Conservation (phyloP, 2,329 filamentous ascomycete genomes). For the Didymella exigua region DNA sequence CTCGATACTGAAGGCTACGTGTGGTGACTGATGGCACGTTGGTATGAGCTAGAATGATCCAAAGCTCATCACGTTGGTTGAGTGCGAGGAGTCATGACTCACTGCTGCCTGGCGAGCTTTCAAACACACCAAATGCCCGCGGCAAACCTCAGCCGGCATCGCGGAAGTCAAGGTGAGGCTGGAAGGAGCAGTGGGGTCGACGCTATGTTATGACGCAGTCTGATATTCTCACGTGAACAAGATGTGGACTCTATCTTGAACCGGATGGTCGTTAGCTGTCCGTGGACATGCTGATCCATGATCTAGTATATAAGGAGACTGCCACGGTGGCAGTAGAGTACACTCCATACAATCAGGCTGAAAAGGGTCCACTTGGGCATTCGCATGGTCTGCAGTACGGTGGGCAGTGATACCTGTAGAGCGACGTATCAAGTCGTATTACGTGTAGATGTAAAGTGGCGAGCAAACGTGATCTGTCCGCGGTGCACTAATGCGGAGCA, state of each 20-base stretch:
- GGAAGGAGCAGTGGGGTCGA: conserved; percentile 6
- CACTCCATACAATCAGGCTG: not conserved
- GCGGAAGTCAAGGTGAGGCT: not conserved
- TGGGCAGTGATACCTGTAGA: not conserved
- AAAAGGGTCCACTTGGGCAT: not conserved
- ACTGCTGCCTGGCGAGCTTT: conserved; percentile 16
- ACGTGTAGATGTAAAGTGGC: not conserved
- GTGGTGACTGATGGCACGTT: conserved; percentile 2
- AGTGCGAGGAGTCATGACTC: conserved; percentile 12
- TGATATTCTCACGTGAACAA: not conserved
- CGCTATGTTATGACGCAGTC: conserved; percentile 1
- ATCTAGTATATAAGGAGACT: not conserved
- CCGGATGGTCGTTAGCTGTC: not conserved
- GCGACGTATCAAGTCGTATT: not conserved
- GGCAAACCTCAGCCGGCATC: not conserved
- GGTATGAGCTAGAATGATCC: conserved; percentile 12
- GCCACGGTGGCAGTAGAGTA: not conserved
- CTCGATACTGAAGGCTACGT: too few relatives aligned
- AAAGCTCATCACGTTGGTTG: conserved; percentile 7
- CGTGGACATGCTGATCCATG: not conserved
- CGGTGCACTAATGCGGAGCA: not conserved
- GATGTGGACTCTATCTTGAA: not conserved
- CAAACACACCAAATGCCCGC: not conserved
- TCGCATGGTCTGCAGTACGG: too few relatives aligned
- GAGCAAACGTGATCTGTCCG: not conserved